These are phyloP conservation scores for Candida labiduridarum DNA, from an alignment of 1,139 yeast genomes.

Conservation along the genomic window DNA sequence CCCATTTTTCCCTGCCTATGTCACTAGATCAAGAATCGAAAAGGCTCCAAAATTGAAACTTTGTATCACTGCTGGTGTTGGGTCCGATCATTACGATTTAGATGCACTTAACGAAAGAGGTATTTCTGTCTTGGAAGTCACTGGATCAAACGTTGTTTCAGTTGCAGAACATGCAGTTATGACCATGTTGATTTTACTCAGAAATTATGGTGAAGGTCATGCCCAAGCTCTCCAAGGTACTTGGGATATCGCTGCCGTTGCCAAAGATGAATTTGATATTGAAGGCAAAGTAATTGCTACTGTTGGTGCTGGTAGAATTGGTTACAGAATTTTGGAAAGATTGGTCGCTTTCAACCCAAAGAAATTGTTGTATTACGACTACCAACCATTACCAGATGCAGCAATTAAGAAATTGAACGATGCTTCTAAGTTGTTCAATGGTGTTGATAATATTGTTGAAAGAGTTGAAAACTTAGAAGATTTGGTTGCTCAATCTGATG, in stretches of 20 bases:
- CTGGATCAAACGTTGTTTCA: constrained; percentile 79
- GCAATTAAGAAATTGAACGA: constrained; percentile 55
- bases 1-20: constrained; percentile 83
- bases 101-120: constrained; percentile 66
- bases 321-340: constrained; percentile 74
- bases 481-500: constrained; percentile 67
- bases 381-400: constrained; percentile 65
- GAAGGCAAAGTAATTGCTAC: constrained; percentile 79
- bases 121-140: constrained; percentile 75
- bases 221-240: constrained; percentile 60
- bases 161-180: constrained; percentile 83
- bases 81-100: constrained; percentile 80
- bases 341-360: constrained; percentile 74
- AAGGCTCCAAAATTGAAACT: constrained; percentile 75
- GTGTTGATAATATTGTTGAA: constrained; percentile 46
- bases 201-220: constrained; percentile 82
- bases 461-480: constrained; percentile 68
- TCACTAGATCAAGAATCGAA: constrained; percentile 64
- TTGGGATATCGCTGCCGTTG: constrained; percentile 82
- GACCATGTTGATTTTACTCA: constrained; percentile 70
- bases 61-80: constrained; percentile 82
- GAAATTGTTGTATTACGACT: constrained; percentile 74
- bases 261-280: constrained; percentile 72
- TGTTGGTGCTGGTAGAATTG: constrained; percentile 84
- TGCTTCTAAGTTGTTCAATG: constrained; percentile 42